Percentiles rank a stretch among this genome's conserved stretches.
Conservation (phyloP, 345 rosid species). For the Microthlaspi erraticum region DNA sequence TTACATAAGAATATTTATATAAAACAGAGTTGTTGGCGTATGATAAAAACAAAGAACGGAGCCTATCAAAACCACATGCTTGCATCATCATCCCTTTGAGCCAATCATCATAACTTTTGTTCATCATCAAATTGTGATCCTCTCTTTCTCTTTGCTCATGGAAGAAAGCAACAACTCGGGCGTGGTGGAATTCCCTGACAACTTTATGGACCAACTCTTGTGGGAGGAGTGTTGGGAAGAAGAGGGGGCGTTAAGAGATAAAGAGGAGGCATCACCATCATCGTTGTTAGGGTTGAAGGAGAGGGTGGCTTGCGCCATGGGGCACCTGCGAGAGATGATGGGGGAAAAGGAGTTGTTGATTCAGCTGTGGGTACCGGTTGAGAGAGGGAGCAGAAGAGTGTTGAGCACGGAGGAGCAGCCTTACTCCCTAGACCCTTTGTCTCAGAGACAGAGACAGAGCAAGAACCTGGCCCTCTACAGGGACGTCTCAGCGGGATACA, state of each 20-base stretch:
- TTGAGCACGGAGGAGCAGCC: conserved; percentile 81
- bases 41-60: conserved; percentile 28
- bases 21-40: conserved; percentile 31
- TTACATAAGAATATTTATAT: background rate
- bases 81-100: conserved; percentile 26
- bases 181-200: conserved; percentile 31
- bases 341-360: conserved; percentile 63
- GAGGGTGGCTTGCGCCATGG: conserved; percentile 59
- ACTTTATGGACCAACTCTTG: conserved; percentile 39
- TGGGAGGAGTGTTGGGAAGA: conserved; percentile 31
- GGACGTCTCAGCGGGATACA: conserved; percentile 56
- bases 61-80: conserved; percentile 19
- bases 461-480: conserved; percentile 65
- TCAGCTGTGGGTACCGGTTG: conserved; percentile 83
- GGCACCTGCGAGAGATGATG: conserved; percentile 57
- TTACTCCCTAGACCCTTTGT: conserved; percentile 53
- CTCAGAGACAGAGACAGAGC: conserved; percentile 53
- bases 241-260: background rate
- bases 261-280: background rate
- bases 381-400: conserved; percentile 57
- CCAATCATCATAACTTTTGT: conserved; percentile 2
- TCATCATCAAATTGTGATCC: background rate
- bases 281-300: conserved; percentile 51
- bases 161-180: conserved; percentile 40
- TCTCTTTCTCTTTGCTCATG: conserved; percentile 22